A percentile compares a stretch with the other conserved stretches of the same genome.
Evolutionary conservation across 768 basidiomycete species (phyloP).

Genomic region (Auriscalpium microsporum): DNA sequence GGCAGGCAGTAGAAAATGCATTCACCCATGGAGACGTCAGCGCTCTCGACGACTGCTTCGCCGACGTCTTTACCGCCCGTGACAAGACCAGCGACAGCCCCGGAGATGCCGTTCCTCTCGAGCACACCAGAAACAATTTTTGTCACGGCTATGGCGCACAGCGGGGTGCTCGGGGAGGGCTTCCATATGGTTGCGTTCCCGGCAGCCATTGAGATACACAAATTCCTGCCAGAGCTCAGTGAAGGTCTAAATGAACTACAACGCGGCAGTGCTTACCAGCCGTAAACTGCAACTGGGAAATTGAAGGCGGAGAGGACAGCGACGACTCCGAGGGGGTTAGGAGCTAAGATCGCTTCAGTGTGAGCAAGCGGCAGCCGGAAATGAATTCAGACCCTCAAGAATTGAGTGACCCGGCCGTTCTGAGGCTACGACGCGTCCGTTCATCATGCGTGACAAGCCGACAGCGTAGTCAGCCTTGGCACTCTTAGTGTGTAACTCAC

Average conservation of each 20-base stretch:
- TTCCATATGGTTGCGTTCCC: slow-evolving; percentile 97
- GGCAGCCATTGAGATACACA: slow-evolving; percentile 78
- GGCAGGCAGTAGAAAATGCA: not conserved
- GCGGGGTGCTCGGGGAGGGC: slow-evolving; percentile 80
- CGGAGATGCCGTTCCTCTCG: slow-evolving; percentile 74
- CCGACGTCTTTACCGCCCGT: slow-evolving; percentile 80
- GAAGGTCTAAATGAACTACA: slow-evolving; percentile 7
- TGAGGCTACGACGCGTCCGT: slow-evolving; percentile 78
- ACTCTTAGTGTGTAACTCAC: not conserved
- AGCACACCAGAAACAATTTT: slow-evolving; percentile 76
- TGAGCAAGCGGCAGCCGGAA: not conserved
- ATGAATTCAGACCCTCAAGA: slow-evolving; percentile 54
- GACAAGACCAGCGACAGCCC: slow-evolving; percentile 75
- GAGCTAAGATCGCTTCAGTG: slow-evolving; percentile 41
- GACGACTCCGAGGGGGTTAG: slow-evolving; percentile 77
- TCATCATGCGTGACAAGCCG: slow-evolving; percentile 91
- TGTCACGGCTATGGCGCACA: slow-evolving; percentile 88
- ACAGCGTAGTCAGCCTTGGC: slow-evolving; percentile 87
- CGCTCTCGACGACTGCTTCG: slow-evolving; percentile 65
- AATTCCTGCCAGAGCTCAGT: slow-evolving; percentile 52
- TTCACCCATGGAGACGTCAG: slow-evolving; percentile 69
- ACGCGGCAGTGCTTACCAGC: slow-evolving; percentile 46
- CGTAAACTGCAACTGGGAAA: slow-evolving; percentile 91
- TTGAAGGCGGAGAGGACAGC: slow-evolving; percentile 87
- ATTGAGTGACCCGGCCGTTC: slow-evolving; percentile 89